These are phyloP conservation scores for Melocanna baccifera DNA, from an alignment of 176 grass and related monocot species.

Conservation along the genomic window DNA sequence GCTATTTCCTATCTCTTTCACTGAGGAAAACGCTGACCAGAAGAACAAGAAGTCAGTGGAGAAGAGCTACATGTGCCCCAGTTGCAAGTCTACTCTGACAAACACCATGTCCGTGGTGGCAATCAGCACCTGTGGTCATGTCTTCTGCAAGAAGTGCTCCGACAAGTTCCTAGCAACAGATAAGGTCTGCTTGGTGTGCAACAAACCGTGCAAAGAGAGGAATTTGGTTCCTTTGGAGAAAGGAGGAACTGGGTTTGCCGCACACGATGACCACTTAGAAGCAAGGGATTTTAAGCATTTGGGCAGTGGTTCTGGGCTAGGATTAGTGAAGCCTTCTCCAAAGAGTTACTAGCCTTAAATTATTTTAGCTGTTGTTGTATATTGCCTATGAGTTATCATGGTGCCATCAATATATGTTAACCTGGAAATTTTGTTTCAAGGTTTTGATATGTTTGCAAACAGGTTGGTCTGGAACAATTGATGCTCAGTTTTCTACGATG, in stretches of 20 bases:
- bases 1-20: constrained; percentile 78
- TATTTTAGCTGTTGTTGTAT: constrained; percentile 28
- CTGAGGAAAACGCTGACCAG: constrained; percentile 51
- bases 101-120: constrained; percentile 75
- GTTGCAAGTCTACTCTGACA: constrained; percentile 90
- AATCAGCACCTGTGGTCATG: constrained; percentile 80
- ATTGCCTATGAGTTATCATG: constrained; percentile 4
- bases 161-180: constrained; percentile 83
- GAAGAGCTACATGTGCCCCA: constrained; percentile 89
- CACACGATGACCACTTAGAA: constrained; percentile 63
- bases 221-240: constrained; percentile 83
- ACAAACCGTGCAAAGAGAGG: constrained; percentile 73
- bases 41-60: constrained; percentile 55
- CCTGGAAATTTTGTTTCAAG: constrained; percentile 37
- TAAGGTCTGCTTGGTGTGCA: constrained; percentile 75
- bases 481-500: neutral
- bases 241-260: constrained; percentile 91
- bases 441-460: neutral
- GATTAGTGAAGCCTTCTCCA: constrained; percentile 72
- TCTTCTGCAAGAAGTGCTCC: constrained; percentile 95
- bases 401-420: constrained; percentile 28
- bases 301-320: constrained; percentile 88
- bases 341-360: constrained; percentile 39
- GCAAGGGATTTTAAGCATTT: constrained; percentile 90
- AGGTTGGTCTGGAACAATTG: neutral